Conservation (phyloP, 306 rosid species). For the Trifolium repens region DNA sequence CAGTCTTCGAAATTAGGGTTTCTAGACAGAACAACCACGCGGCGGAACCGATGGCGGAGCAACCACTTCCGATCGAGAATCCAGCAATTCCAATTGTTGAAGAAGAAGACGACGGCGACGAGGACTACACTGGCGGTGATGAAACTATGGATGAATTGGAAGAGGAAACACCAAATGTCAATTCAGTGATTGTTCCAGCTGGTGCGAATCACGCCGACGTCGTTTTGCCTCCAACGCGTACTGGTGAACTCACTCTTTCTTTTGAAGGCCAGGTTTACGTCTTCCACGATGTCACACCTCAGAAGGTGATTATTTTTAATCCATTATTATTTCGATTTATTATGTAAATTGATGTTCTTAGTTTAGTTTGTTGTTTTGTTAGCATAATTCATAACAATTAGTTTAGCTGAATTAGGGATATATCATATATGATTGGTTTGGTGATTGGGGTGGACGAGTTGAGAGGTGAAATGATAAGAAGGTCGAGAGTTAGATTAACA, state of each 20-base stretch:
- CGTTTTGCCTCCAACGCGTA: conserved; percentile 61
- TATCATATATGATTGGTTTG: too few relatives aligned
- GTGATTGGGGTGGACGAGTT: too few relatives aligned
- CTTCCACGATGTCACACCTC: conserved; percentile 85
- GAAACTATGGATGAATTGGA: conserved; percentile 73
- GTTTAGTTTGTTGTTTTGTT: conserved; percentile 9
- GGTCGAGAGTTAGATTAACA: too few relatives aligned
- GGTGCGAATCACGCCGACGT: conserved; percentile 51
- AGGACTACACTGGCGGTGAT: conserved; percentile 37
- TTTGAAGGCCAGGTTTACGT: conserved; percentile 97
- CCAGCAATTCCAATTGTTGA: conserved; percentile 47
- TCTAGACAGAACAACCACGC: conserved; percentile 1
- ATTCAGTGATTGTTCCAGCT: conserved; percentile 51
- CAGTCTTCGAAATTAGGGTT: conserved; percentile 59
- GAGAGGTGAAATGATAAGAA: too few relatives aligned
- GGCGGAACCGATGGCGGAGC: conserved; percentile 63
- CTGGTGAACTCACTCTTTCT: conserved; percentile 95
- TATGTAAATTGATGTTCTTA: conserved; percentile 10
- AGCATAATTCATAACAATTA: background rate
- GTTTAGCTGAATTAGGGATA: background rate
- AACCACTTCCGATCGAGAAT: conserved; percentile 66
- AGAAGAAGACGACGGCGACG: conserved; percentile 59
- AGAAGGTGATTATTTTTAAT: conserved; percentile 59
- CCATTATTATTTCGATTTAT: background rate
- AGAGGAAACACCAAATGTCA: conserved; percentile 50